Evolutionary conservation across 441 rosid genomes (phyloP).

Genomic region (Euphorbia celastroides): DNA sequence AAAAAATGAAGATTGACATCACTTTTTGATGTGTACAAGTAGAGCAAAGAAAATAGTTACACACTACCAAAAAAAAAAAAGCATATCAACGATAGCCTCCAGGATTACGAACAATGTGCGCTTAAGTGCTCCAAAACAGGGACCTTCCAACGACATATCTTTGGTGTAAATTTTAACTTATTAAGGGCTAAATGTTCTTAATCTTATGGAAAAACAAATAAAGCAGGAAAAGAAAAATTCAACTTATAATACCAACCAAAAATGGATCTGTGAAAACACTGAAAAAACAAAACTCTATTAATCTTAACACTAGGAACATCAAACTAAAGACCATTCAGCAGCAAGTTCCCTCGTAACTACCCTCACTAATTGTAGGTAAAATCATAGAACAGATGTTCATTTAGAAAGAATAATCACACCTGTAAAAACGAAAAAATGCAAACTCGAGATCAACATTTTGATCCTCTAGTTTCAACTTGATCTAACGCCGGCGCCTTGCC

Average conservation of each 20-base stretch:
- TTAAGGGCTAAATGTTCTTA: too few relatives aligned
- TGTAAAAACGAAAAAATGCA: constrained; percentile 9
- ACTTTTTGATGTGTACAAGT: too few relatives aligned
- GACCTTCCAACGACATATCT: neutral
- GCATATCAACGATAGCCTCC: neutral
- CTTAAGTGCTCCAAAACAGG: neutral
- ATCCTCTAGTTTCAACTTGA: constrained; percentile 26
- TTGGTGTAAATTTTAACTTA: too few relatives aligned
- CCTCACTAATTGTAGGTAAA: constrained; percentile 19
- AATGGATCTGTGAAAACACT: constrained; percentile 13
- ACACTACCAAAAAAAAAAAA: too few relatives aligned
- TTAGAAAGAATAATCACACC: constrained; percentile 12
- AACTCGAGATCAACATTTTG: constrained; percentile 2
- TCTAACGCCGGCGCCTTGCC: constrained; percentile 69
- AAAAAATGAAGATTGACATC: too few relatives aligned
- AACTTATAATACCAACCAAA: constrained; percentile 6
- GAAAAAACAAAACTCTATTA: constrained; percentile 21
- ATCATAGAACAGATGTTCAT: constrained; percentile 17
- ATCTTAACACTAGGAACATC: constrained; percentile 25
- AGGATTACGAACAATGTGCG: neutral
- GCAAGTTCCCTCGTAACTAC: constrained; percentile 21
- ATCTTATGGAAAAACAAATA: too few relatives aligned
- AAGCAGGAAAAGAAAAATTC: neutral
- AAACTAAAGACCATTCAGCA: neutral
- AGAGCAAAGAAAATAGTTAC: too few relatives aligned